These are phyloP conservation scores for Rehmannia glutinosa DNA, from an alignment of 257 asterid genomes.

Conservation along the genomic window DNA sequence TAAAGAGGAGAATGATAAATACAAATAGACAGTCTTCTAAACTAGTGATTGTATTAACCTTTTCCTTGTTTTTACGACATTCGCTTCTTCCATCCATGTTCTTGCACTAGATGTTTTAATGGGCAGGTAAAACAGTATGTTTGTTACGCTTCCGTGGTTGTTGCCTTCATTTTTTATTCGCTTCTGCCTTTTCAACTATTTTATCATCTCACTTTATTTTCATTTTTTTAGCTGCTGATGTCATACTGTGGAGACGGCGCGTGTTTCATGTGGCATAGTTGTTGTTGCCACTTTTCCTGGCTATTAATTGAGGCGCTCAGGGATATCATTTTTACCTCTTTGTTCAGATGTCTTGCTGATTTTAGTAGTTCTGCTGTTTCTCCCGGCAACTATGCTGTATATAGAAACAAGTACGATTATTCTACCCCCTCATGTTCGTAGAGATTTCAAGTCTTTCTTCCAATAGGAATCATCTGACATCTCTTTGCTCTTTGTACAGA, in stretches of 20 bases:
- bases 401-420: constrained; percentile 49
- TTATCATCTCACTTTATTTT: constrained; percentile 25
- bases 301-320: constrained; percentile 68
- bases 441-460: constrained; percentile 4
- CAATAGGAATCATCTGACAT: constrained; percentile 19
- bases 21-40: constrained; percentile 4
- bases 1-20: neutral
- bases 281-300: constrained; percentile 83
- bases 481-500: constrained; percentile 41
- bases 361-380: constrained; percentile 65
- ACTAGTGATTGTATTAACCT: neutral
- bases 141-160: constrained; percentile 11
- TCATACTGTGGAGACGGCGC: constrained; percentile 71
- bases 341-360: constrained; percentile 76
- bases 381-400: constrained; percentile 68
- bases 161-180: constrained; percentile 13
- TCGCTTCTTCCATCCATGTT: neutral
- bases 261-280: constrained; percentile 65
- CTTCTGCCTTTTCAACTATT: constrained; percentile 15
- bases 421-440: neutral
- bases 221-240: constrained; percentile 74
- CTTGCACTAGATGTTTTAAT: constrained; percentile 6
- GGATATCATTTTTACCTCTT: constrained; percentile 74
- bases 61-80: neutral
- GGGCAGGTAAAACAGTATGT: neutral